phyloP scores from a whole-genome alignment of 148 eudicot species.

The Vaccinium myrtillus region DNA sequence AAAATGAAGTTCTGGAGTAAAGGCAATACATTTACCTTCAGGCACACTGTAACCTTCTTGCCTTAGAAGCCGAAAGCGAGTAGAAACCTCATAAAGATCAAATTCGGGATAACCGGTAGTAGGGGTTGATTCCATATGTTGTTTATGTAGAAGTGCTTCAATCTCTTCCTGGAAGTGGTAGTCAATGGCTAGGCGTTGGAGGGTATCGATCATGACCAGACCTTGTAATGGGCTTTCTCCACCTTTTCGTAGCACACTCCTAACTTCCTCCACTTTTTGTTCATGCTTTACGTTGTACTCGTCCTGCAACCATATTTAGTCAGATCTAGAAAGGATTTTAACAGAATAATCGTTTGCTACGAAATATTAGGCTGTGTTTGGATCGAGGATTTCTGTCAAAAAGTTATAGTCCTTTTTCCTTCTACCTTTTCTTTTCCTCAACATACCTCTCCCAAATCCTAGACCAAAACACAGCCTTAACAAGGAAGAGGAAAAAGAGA shows the following conservation, averaged over 20 bases:
- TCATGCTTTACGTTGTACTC: background rate
- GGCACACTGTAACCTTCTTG: conserved; percentile 44
- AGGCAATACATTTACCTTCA: conserved; percentile 29
- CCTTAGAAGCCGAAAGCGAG: conserved; percentile 47
- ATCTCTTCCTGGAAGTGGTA: conserved; percentile 45
- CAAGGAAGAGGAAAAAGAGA: background rate
- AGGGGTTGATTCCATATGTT: background rate
- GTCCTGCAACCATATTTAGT: conserved; percentile 1
- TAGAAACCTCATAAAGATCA: conserved; percentile 39
- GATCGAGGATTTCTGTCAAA: background rate
- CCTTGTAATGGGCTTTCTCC: conserved; percentile 14
- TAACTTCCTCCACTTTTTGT: conserved; percentile 9
- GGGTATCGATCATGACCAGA: conserved; percentile 24
- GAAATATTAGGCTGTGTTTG: background rate
- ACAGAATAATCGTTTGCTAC: background rate
- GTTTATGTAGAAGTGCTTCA: conserved; percentile 11
- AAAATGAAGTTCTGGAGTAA: background rate
- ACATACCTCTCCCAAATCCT: background rate
- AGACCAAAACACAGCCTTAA: background rate
- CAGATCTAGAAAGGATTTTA: background rate
- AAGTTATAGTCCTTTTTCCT: too few relatives aligned
- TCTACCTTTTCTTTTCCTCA: background rate
- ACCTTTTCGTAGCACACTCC: background rate
- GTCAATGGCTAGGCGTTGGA: conserved; percentile 39
- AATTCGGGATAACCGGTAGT: background rate